phyloP scores from a whole-genome alignment of 768 basidiomycete species.

The Panaeolus papilionaceus region DNA sequence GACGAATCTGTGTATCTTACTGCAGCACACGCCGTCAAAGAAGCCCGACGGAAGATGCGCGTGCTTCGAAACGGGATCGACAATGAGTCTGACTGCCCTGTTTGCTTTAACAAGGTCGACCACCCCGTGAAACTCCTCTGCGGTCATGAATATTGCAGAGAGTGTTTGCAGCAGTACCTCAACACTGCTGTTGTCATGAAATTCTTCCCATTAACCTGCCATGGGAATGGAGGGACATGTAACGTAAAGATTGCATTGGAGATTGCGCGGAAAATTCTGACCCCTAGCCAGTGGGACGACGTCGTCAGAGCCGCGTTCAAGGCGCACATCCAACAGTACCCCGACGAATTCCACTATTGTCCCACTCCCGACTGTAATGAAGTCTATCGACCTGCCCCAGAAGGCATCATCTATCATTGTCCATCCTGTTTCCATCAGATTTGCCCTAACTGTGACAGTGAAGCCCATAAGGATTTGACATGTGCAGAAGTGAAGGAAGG shows the following conservation, averaged over 20 bases:
- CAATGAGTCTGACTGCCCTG: conserved; percentile 54
- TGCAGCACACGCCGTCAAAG: conserved; percentile 47
- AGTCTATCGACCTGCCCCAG: conserved; percentile 65
- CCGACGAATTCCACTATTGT: conserved; percentile 73
- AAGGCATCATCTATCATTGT: conserved; percentile 64
- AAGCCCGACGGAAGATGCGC: conserved; percentile 15
- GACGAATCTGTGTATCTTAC: conserved; percentile 49
- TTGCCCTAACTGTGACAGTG: conserved; percentile 62
- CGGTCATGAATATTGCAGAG: conserved; percentile 71
- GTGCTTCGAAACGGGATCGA: not conserved
- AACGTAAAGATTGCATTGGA: conserved; percentile 58
- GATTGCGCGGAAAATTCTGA: conserved; percentile 55
- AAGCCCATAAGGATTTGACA: conserved; percentile 68
- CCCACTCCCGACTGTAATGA: conserved; percentile 82
- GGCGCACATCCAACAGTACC: conserved; percentile 62
- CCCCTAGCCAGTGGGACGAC: conserved; percentile 56
- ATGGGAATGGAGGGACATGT: conserved; percentile 70
- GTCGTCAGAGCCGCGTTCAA: conserved; percentile 65
- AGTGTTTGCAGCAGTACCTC: conserved; percentile 67
- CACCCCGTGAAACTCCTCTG: conserved; percentile 62
- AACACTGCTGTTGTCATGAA: conserved; percentile 59
- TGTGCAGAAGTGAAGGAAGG: conserved; percentile 66
- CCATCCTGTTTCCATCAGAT: conserved; percentile 75
- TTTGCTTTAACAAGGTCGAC: conserved; percentile 67
- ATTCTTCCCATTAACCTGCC: conserved; percentile 74